Evolutionary conservation across 805 yeast species (phyloP).

Genomic region (Wickerhamiella qilinensis): DNA sequence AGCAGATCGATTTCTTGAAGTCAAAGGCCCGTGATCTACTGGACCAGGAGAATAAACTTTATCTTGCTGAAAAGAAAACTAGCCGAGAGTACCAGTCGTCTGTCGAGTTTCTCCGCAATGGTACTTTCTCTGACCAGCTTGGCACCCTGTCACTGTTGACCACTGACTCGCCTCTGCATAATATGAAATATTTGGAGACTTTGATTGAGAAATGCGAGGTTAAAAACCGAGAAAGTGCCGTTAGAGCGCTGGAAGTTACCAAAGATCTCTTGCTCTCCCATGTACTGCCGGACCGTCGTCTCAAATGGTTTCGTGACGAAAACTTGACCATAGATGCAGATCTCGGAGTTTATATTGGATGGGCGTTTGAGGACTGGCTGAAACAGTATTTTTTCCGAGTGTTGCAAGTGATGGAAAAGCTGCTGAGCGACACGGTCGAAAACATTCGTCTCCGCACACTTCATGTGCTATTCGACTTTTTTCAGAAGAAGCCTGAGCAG

Average conservation of each 20-base stretch:
- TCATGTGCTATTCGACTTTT: conserved; percentile 59
- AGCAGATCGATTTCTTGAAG: conserved; percentile 41
- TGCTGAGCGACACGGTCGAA: conserved; percentile 81
- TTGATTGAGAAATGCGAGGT: conserved; percentile 66
- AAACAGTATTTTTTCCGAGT: conserved; percentile 63
- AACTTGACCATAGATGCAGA: conserved; percentile 32
- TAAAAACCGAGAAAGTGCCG: conserved; percentile 83
- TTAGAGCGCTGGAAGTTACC: conserved; percentile 77
- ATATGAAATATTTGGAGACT: conserved; percentile 67
- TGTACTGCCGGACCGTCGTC: conserved; percentile 67
- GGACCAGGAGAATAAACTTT: conserved; percentile 54
- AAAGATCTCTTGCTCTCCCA: conserved; percentile 79
- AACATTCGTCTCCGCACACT: conserved; percentile 71
- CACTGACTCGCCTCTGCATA: conserved; percentile 91
- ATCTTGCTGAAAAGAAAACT: conserved; percentile 58
- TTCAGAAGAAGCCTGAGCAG: conserved; percentile 86
- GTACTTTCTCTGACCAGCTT: conserved; percentile 90
- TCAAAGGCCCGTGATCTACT: conserved; percentile 51
- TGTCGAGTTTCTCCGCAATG: conserved; percentile 62
- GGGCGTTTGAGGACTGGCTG: conserved; percentile 79
- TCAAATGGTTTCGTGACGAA: conserved; percentile 66
- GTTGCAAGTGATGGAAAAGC: conserved; percentile 56
- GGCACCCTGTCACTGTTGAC: conserved; percentile 83
- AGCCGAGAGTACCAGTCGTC: conserved; percentile 68
- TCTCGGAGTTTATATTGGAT: conserved; percentile 46